These are phyloP conservation scores for Emericellopsis terricola DNA, from an alignment of 495 filamentous ascomycete genomes.

Conservation along the genomic window DNA sequence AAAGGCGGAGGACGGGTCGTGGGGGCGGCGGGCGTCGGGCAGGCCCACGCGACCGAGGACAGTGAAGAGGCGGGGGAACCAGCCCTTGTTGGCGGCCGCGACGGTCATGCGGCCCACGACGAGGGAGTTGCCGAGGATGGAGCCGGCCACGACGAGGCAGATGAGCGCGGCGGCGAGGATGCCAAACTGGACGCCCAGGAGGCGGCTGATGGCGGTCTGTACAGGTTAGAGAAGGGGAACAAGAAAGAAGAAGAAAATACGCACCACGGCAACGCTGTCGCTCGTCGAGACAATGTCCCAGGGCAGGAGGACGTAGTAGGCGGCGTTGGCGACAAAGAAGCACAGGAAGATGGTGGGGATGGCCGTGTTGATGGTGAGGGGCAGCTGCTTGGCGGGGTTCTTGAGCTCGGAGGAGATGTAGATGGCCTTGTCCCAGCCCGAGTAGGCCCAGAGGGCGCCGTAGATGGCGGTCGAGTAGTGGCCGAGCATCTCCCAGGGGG, in stretches of 20 bases:
- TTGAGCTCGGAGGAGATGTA: slow-evolving; percentile 35
- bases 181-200: slow-evolving; percentile 28
- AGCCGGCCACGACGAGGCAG: slow-evolving; percentile 33
- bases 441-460: slow-evolving; percentile 38
- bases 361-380: slow-evolving; percentile 35
- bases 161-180: slow-evolving; percentile 29
- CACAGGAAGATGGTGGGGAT: slow-evolving; percentile 35
- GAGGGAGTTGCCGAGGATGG: slow-evolving; percentile 36
- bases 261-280: slow-evolving; percentile 37
- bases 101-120: slow-evolving; percentile 37
- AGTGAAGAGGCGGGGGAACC: slow-evolving; percentile 27
- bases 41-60: slow-evolving; percentile 20
- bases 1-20: slow-evolving; percentile 5
- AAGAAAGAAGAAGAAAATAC: slow-evolving; percentile 5
- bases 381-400: slow-evolving; percentile 30
- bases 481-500: slow-evolving; percentile 30
- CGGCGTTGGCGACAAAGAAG: slow-evolving; percentile 32
- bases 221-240: background rate
- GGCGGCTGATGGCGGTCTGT: slow-evolving; percentile 32
- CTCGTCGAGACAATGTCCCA: slow-evolving; percentile 32
- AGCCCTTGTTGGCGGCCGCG: slow-evolving; percentile 32
- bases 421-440: slow-evolving; percentile 42
- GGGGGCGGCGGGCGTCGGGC: background rate
- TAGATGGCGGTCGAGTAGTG: slow-evolving; percentile 35
- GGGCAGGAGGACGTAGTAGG: slow-evolving; percentile 37